Evolutionary conservation across 768 basidiomycete genomes (phyloP).

Genomic region (Lactifluus hygrophoroides): DNA sequence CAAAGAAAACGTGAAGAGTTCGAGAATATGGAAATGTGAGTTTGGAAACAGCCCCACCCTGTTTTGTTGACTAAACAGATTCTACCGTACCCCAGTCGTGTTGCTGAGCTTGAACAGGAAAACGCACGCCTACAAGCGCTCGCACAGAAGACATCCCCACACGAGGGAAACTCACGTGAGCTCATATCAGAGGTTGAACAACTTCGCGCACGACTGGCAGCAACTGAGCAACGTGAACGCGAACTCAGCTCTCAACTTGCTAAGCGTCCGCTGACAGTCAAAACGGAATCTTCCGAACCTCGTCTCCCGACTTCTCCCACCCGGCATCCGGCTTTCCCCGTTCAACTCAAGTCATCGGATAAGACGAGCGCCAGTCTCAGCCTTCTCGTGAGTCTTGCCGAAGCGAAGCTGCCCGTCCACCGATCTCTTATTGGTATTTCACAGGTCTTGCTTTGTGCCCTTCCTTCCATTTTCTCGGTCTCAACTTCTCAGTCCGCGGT

Average conservation of each 20-base stretch:
- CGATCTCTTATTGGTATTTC: constrained; percentile 5
- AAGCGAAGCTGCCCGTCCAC: constrained; percentile 17
- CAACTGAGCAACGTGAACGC: constrained; percentile 57
- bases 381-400: constrained; percentile 49
- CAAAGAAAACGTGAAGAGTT: constrained; percentile 91
- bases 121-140: constrained; percentile 63
- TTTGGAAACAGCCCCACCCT: constrained; percentile 24
- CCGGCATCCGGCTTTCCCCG: constrained; percentile 28
- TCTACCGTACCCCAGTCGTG: constrained; percentile 46
- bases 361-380: constrained; percentile 48
- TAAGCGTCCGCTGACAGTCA: constrained; percentile 33
- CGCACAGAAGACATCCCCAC: constrained; percentile 36
- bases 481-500: constrained; percentile 38
- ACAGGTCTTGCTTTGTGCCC: constrained; percentile 71
- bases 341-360: constrained; percentile 40
- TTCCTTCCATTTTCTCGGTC: constrained; percentile 66
- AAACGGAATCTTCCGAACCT: constrained; percentile 52
- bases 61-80: constrained; percentile 5
- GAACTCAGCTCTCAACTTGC: constrained; percentile 57
- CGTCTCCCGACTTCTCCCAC: constrained; percentile 36
- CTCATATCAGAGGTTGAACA: constrained; percentile 55
- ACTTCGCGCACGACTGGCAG: constrained; percentile 55
- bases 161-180: constrained; percentile 26
- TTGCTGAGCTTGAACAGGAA: constrained; percentile 77
- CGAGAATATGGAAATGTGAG: constrained; percentile 84